These are phyloP conservation scores for Dittrichia graveolens DNA, from an alignment of 129 eudicot genomes.

Conservation along the genomic window DNA sequence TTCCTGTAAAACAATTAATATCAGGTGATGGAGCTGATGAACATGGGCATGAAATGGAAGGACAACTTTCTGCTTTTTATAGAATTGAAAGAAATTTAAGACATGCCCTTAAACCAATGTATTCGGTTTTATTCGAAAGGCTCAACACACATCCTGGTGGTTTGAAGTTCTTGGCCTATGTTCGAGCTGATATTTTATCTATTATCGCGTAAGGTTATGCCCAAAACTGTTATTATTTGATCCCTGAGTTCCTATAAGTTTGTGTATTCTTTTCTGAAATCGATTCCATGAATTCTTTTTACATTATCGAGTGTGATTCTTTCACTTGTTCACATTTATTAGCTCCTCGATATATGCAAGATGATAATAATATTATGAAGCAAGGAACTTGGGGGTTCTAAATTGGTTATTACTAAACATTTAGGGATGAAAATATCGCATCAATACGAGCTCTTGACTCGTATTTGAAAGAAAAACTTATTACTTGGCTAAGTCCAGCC, in stretches of 20 bases:
- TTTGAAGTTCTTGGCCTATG: slow-evolving; percentile 67
- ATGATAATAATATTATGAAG: neutral
- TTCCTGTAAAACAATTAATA: slow-evolving; percentile 22
- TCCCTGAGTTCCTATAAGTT: neutral
- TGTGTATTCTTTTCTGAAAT: slow-evolving; percentile 2
- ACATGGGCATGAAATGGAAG: slow-evolving; percentile 58
- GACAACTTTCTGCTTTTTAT: slow-evolving; percentile 64
- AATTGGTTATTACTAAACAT: slow-evolving; percentile 22
- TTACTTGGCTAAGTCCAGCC: slow-evolving; percentile 97
- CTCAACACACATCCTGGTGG: slow-evolving; percentile 95
- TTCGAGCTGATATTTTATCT: slow-evolving; percentile 83
- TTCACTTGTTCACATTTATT: neutral
- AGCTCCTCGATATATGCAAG: slow-evolving; percentile 1
- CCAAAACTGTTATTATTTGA: slow-evolving; percentile 22
- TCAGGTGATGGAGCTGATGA: slow-evolving; percentile 64
- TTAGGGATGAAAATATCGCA: slow-evolving; percentile 79
- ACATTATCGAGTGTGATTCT: slow-evolving; percentile 13
- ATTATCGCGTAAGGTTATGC: slow-evolving; percentile 83
- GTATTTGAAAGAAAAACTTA: slow-evolving; percentile 87
- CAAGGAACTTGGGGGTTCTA: slow-evolving; percentile 17
- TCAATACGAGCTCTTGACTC: slow-evolving; percentile 85
- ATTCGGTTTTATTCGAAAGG: slow-evolving; percentile 82
- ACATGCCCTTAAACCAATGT: slow-evolving; percentile 83
- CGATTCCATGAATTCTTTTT: neutral
- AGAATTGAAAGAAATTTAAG: slow-evolving; percentile 85